Conservation (phyloP, 176 grass and related monocot genomes). For the Triticum urartu region DNA sequence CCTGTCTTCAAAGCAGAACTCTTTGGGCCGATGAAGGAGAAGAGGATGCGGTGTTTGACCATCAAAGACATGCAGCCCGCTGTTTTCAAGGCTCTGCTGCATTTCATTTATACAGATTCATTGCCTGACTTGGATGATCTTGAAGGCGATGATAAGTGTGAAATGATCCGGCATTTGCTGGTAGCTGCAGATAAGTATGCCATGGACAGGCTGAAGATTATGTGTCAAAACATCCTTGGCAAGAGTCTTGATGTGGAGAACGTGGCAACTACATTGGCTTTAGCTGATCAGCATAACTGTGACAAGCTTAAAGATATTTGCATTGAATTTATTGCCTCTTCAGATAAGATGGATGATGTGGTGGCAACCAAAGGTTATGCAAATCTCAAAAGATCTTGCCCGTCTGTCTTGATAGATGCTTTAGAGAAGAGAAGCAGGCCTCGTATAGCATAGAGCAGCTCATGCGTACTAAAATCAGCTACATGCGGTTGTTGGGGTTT, state of each 20-base stretch:
- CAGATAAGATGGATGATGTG: not conserved
- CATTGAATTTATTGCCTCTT: not conserved
- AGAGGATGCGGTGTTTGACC: not conserved
- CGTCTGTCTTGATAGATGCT: not conserved
- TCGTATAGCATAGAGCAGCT: not conserved
- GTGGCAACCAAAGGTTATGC: not conserved
- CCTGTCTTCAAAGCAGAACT: not conserved
- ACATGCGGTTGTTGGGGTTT: not conserved
- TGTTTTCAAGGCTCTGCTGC: not conserved
- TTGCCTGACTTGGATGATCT: not conserved
- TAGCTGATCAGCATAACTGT: not conserved
- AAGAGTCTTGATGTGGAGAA: not conserved
- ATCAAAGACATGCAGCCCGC: not conserved
- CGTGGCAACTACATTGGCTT: not conserved
- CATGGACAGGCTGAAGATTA: not conserved
- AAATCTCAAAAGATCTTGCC: not conserved
- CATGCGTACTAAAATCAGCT: not conserved
- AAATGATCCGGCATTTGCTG: not conserved
- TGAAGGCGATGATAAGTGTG: not conserved
- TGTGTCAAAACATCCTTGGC: not conserved
- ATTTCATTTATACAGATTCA: not conserved
- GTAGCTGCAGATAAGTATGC: not conserved
- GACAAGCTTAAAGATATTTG: not conserved
- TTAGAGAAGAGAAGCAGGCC: not conserved
- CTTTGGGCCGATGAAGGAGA: not conserved